Conservation (phyloP, 164 flowering plant species). For the Aristolochia californica region DNA sequence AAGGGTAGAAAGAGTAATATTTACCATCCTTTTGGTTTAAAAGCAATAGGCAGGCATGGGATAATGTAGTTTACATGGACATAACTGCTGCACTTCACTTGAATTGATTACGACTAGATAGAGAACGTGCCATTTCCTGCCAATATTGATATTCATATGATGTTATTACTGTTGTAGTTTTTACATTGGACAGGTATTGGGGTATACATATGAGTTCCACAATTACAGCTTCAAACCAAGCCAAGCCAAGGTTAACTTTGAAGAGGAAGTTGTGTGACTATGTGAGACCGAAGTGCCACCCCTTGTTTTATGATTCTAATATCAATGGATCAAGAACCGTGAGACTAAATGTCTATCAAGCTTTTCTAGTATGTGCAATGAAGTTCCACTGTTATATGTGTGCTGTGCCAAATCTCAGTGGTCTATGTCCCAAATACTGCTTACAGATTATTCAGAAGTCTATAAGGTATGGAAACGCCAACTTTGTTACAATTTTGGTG, state of each 20-base stretch:
- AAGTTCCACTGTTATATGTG: conserved; percentile 69
- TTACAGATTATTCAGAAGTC: conserved; percentile 30
- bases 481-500: neutral
- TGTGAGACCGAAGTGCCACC: conserved; percentile 81
- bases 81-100: neutral
- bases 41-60: neutral
- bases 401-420: conserved; percentile 29
- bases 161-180: neutral
- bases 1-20: too few species aligned
- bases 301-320: conserved; percentile 69
- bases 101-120: too few species aligned
- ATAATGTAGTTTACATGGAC: neutral
- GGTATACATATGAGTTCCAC: conserved; percentile 55
- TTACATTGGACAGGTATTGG: conserved; percentile 43
- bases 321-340: conserved; percentile 66
- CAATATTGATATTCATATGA: neutral
- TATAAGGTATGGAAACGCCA: conserved; percentile 38
- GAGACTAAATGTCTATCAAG: conserved; percentile 77
- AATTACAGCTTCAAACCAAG: conserved; percentile 50
- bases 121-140: neutral
- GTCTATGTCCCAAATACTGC: conserved; percentile 15
- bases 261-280: conserved; percentile 43
- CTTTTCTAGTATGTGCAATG: conserved; percentile 79
- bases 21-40: neutral
- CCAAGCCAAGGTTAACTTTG: conserved; percentile 34